Percentiles rank a stretch among this genome's conserved stretches.
These are phyloP conservation scores for Alternaria alternata DNA, from an alignment of 2,329 filamentous ascomycete species.

Conservation along the genomic window DNA sequence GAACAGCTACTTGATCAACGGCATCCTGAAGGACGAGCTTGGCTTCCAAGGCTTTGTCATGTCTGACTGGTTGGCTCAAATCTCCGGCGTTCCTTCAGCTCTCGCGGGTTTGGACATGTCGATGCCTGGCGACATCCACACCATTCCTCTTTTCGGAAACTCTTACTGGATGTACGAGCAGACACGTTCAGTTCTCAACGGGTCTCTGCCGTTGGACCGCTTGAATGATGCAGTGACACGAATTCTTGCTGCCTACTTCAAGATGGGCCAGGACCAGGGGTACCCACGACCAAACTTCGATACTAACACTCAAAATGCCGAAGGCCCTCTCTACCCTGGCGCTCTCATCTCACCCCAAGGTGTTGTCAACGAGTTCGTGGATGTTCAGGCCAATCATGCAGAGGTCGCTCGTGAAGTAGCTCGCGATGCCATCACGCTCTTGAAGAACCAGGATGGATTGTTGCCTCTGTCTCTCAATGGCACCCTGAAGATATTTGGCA, in stretches of 20 bases:
- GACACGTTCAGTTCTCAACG: constrained; percentile 79
- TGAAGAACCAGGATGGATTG: constrained; percentile 70
- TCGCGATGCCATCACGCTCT: constrained; percentile 63
- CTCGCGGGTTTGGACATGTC: constrained; percentile 85
- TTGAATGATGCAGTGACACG: constrained; percentile 89
- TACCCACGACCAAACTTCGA: constrained; percentile 56
- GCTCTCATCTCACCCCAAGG: constrained; percentile 65
- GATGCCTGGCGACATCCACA: constrained; percentile 75
- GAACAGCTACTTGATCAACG: constrained; percentile 83
- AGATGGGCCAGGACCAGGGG: constrained; percentile 50
- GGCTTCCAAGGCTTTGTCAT: constrained; percentile 77
- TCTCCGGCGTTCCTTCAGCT: constrained; percentile 79
- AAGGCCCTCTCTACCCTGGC: constrained; percentile 49
- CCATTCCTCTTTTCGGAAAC: constrained; percentile 56
- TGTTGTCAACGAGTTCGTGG: constrained; percentile 73
- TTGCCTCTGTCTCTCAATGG: constrained; percentile 56
- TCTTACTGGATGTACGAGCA: constrained; percentile 74
- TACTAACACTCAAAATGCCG: constrained; percentile 44
- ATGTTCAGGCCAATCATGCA: constrained; percentile 64
- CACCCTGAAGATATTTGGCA: constrained; percentile 52
- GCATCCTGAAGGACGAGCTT: constrained; percentile 84
- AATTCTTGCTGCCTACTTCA: constrained; percentile 88
- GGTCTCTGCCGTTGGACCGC: constrained; percentile 79
- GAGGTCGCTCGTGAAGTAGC: constrained; percentile 61
- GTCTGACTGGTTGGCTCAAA: constrained; percentile 87